Conservation (phyloP, 2,329 filamentous ascomycete species). For the Colletotrichum limetticola region DNA sequence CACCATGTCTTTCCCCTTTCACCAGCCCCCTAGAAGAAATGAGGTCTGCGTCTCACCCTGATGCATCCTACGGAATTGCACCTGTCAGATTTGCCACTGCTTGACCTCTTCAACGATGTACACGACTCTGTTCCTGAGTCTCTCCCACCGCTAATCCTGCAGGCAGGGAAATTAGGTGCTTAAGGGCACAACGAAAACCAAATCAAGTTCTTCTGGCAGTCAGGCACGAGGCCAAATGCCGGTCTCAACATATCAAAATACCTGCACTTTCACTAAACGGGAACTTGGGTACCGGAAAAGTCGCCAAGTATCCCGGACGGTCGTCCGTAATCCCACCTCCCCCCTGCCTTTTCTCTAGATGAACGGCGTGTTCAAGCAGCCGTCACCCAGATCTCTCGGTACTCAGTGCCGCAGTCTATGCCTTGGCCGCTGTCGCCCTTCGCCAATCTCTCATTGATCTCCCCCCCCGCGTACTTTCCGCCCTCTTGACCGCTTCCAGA, state of each 20-base stretch:
- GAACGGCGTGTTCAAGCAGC: background rate
- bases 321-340: background rate
- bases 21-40: background rate
- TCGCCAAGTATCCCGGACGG: background rate
- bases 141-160: background rate
- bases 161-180: background rate
- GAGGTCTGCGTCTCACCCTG: background rate
- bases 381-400: background rate
- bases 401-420: background rate
- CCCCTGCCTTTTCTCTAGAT: background rate
- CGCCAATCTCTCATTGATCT: background rate
- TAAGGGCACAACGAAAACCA: background rate
- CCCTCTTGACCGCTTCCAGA: background rate
- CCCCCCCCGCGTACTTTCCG: background rate
- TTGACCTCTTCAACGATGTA: background rate
- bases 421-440: background rate
- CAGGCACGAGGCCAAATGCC: background rate
- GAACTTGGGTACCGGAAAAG: background rate
- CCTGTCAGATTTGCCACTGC: background rate
- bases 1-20: background rate
- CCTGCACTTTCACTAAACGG: background rate
- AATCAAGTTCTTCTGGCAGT: background rate
- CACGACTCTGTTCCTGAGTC: background rate
- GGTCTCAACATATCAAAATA: background rate
- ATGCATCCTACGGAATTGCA: background rate